Conservation (phyloP, 1,284 basidiomycete genomes). For the Tilletia caries region DNA sequence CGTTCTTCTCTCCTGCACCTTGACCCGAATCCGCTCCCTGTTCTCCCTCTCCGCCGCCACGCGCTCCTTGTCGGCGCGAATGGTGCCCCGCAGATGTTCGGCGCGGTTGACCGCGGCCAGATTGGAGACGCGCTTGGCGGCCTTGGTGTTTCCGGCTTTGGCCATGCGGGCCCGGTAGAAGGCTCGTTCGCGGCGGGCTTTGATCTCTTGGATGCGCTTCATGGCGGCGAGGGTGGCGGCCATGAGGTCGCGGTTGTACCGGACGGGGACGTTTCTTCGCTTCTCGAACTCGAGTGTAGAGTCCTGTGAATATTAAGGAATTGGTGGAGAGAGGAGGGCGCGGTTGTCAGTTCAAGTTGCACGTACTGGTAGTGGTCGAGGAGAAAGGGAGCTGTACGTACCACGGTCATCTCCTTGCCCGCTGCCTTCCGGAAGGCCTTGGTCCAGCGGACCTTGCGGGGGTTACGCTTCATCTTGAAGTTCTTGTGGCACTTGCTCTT, state of each 20-base stretch:
- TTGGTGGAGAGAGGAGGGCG: neutral
- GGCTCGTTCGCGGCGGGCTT: slow-evolving; percentile 81
- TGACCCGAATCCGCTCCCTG: slow-evolving; percentile 14
- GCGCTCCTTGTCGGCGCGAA: slow-evolving; percentile 17
- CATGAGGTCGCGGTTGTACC: slow-evolving; percentile 92
- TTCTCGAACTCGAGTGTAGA: slow-evolving; percentile 99
- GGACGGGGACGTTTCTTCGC: slow-evolving; percentile 92
- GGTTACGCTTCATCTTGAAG: slow-evolving; percentile 96
- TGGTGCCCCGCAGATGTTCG: slow-evolving; percentile 32
- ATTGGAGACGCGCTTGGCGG: slow-evolving; percentile 41
- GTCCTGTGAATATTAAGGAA: slow-evolving; percentile 58
- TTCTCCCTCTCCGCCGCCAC: neutral
- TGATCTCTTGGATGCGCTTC: slow-evolving; percentile 92
- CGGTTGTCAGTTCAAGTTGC: slow-evolving; percentile 3
- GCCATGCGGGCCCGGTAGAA: slow-evolving; percentile 64
- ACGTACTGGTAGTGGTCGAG: slow-evolving; percentile 3
- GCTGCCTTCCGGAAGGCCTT: slow-evolving; percentile 99
- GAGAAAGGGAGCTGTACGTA: slow-evolving; percentile 49
- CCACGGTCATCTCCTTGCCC: slow-evolving; percentile 98
- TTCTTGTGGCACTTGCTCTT: slow-evolving; percentile 54
- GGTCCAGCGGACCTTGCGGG: slow-evolving; percentile 98
- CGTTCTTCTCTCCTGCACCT: slow-evolving; percentile 9
- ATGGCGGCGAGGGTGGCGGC: slow-evolving; percentile 95
- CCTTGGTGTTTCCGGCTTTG: slow-evolving; percentile 44
- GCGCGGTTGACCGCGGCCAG: slow-evolving; percentile 46